phyloP scores from a whole-genome alignment of 2,329 filamentous ascomycete species.

The Mariannaea elegans region DNA sequence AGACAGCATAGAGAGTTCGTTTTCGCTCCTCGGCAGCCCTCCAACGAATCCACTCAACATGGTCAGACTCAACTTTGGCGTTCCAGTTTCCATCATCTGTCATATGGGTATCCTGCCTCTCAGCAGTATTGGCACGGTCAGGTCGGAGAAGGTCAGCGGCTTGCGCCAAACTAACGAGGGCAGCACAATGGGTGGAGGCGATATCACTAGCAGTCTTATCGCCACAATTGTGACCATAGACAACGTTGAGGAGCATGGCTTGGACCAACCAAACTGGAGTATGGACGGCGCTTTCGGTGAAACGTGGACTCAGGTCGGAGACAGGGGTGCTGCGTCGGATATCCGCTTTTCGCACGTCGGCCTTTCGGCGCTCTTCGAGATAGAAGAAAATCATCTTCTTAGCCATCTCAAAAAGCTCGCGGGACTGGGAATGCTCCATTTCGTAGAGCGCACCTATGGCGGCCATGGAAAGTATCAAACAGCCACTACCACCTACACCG shows the following conservation, averaged over 20 bases:
- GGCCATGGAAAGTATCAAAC: constrained; percentile 83
- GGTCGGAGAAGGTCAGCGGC: constrained; percentile 77
- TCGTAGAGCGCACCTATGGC: constrained; percentile 88
- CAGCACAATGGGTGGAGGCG: constrained; percentile 89
- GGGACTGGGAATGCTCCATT: constrained; percentile 79
- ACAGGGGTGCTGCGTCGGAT: constrained; percentile 62
- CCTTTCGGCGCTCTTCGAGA: constrained; percentile 88
- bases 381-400: constrained; percentile 97
- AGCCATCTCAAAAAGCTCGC: constrained; percentile 88
- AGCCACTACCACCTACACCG: constrained; percentile 80
- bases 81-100: constrained; percentile 61
- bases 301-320: constrained; percentile 56
- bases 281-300: constrained; percentile 69
- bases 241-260: constrained; percentile 94
- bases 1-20: constrained; percentile 89
- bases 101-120: constrained; percentile 66
- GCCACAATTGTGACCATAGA: constrained; percentile 94
- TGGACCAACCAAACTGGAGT: constrained; percentile 96
- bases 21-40: constrained; percentile 90
- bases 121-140: constrained; percentile 54
- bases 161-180: constrained; percentile 88
- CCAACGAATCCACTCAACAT: constrained; percentile 81
- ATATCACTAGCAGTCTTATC: constrained; percentile 92
- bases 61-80: constrained; percentile 59
- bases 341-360: constrained; percentile 75